phyloP scores from a whole-genome alignment of 2,329 filamentous ascomycete species.

The Blastomyces percursus region DNA sequence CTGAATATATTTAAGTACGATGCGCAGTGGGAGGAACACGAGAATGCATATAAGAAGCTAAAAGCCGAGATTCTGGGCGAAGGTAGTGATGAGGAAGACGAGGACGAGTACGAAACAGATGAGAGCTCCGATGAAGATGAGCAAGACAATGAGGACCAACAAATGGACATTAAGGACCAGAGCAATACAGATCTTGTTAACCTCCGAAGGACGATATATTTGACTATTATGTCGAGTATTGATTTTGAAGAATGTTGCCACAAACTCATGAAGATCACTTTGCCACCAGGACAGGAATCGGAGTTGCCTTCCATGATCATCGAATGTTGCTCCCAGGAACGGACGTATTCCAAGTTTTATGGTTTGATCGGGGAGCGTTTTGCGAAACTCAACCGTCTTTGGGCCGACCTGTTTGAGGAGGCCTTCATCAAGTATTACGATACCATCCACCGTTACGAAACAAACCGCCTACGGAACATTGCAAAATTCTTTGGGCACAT shows the following conservation, averaged over 20 bases:
- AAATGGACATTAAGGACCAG: conserved; percentile 94
- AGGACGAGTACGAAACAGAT: conserved; percentile 52
- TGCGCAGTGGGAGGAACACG: conserved; percentile 76
- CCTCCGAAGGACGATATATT: conserved; percentile 83
- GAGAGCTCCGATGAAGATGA: conserved; percentile 59
- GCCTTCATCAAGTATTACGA: conserved; percentile 90
- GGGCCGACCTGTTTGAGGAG: conserved; percentile 86
- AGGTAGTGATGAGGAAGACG: conserved; percentile 72
- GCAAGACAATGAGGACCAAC: conserved; percentile 66
- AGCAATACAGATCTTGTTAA: conserved; percentile 94
- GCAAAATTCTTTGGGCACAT: conserved; percentile 91
- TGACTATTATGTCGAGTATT: conserved; percentile 94
- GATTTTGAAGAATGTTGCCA: conserved; percentile 95
- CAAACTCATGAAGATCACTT: conserved; percentile 88
- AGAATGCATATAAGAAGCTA: conserved; percentile 77
- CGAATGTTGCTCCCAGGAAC: conserved; percentile 92
- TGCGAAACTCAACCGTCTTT: conserved; percentile 88
- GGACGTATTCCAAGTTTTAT: conserved; percentile 96
- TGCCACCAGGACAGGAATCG: conserved; percentile 74
- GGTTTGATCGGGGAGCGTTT: conserved; percentile 90
- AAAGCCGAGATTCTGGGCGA: conserved; percentile 93
- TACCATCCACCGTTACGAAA: conserved; percentile 94
- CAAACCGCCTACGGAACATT: conserved; percentile 87
- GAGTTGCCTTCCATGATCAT: conserved; percentile 96
- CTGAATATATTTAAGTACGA: conserved; percentile 97